These are phyloP conservation scores for Quercus gilva DNA, from an alignment of 306 rosid species.

Conservation along the genomic window DNA sequence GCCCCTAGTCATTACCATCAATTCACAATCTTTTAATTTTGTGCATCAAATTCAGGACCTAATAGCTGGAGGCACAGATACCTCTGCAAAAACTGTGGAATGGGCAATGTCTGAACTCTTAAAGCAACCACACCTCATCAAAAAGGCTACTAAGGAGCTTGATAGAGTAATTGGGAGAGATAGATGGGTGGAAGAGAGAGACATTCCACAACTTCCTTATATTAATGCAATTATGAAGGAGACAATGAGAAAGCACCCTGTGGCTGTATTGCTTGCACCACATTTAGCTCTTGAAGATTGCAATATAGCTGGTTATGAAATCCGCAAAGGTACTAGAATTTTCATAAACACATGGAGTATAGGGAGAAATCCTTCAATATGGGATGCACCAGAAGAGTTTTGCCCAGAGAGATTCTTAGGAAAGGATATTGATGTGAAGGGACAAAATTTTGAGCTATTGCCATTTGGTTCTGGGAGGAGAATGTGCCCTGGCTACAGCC, in stretches of 20 bases:
- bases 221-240: constrained; percentile 32
- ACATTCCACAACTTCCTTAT: constrained; percentile 29
- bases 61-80: constrained; percentile 39
- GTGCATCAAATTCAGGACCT: constrained; percentile 19
- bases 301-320: constrained; percentile 17
- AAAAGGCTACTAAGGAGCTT: constrained; percentile 29
- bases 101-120: constrained; percentile 43
- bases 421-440: constrained; percentile 24
- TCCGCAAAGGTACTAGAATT: constrained; percentile 17
- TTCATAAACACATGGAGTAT: constrained; percentile 36
- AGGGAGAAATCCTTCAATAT: constrained; percentile 23
- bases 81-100: constrained; percentile 32
- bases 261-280: constrained; percentile 26
- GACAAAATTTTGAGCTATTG: constrained; percentile 29
- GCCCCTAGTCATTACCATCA: no score
- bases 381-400: constrained; percentile 27
- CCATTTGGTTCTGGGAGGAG: constrained; percentile 43
- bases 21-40: no score
- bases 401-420: constrained; percentile 32
- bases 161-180: constrained; percentile 31
- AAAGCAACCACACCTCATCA: constrained; percentile 28
- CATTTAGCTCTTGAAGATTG: constrained; percentile 34
- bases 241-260: constrained; percentile 38
- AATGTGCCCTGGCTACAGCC: constrained; percentile 14
- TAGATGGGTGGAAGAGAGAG: constrained; percentile 36